phyloP scores from a whole-genome alignment of 2,329 filamentous ascomycete species.

The Dryadomyces quercivorus region DNA sequence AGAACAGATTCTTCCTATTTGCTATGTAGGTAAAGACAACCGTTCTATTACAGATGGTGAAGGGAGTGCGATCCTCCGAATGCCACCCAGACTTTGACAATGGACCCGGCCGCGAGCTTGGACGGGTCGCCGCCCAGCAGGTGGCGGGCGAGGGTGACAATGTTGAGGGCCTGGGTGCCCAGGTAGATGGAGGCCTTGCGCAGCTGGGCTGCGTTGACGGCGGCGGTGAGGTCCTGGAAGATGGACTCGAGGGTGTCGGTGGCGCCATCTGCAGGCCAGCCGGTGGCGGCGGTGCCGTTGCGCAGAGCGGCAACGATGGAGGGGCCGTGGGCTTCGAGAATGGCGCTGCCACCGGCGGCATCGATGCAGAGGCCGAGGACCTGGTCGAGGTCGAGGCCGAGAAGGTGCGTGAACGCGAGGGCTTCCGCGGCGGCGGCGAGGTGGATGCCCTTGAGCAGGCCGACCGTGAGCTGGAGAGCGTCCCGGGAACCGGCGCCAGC shows the following conservation, averaged over 20 bases:
- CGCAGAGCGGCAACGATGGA: slow-evolving; percentile 25
- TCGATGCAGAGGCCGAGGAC: slow-evolving; percentile 32
- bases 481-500: too few relatives aligned
- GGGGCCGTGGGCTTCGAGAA: slow-evolving; percentile 25
- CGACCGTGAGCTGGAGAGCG: slow-evolving; percentile 19
- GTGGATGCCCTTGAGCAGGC: slow-evolving; percentile 29
- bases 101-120: slow-evolving; percentile 11
- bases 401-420: slow-evolving; percentile 26
- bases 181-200: slow-evolving; percentile 28
- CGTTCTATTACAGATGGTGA: neutral
- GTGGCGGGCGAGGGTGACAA: slow-evolving; percentile 21
- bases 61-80: neutral
- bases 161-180: slow-evolving; percentile 25
- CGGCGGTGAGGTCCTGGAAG: slow-evolving; percentile 21
- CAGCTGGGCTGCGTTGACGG: slow-evolving; percentile 28
- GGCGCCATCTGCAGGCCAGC: slow-evolving; percentile 10
- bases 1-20: too few relatives aligned
- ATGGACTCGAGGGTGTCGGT: slow-evolving; percentile 18
- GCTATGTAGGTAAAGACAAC: too few relatives aligned
- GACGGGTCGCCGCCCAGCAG: slow-evolving; percentile 7
- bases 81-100: slow-evolving; percentile 16
- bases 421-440: slow-evolving; percentile 30
- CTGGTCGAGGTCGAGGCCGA: slow-evolving; percentile 31
- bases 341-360: slow-evolving; percentile 29
- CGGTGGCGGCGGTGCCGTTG: slow-evolving; percentile 13